phyloP scores from a whole-genome alignment of 2,329 filamentous ascomycete species.

The Colletotrichum lupini region DNA sequence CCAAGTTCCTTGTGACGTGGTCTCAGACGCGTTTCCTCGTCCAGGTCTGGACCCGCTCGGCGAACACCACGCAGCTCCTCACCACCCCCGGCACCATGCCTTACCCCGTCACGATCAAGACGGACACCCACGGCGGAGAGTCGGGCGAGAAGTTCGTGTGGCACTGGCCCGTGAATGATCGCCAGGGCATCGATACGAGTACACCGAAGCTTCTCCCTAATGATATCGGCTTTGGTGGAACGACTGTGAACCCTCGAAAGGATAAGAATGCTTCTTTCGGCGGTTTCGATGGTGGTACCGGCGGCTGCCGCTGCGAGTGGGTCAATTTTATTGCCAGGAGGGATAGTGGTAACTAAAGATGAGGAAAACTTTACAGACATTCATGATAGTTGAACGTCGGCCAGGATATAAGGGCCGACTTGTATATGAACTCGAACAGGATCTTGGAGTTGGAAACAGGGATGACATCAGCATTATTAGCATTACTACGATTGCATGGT shows the following conservation, averaged over 20 bases:
- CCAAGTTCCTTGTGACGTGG: constrained; percentile 68
- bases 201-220: constrained; percentile 60
- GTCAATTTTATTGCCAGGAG: constrained; percentile 58
- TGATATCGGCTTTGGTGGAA: constrained; percentile 61
- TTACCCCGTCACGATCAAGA: constrained; percentile 70
- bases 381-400: not conserved
- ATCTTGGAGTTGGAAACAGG: not conserved
- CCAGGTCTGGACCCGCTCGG: constrained; percentile 71
- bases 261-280: constrained; percentile 60
- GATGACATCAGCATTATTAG: not conserved
- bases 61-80: constrained; percentile 55
- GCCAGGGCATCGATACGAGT: constrained; percentile 55
- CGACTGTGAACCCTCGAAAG: constrained; percentile 62
- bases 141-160: constrained; percentile 63
- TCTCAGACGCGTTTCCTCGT: constrained; percentile 71
- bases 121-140: constrained; percentile 72
- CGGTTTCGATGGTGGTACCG: constrained; percentile 71
- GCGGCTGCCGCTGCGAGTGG: constrained; percentile 72
- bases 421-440: constrained; percentile 16
- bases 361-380: not conserved
- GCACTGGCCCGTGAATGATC: constrained; percentile 60
- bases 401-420: not conserved
- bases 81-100: constrained; percentile 68
- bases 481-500: constrained; percentile 1
- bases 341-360: constrained; percentile 1